Evolutionary conservation across 768 basidiomycete species (phyloP).

Genomic region (Rubroboletus pulcherrimus): DNA sequence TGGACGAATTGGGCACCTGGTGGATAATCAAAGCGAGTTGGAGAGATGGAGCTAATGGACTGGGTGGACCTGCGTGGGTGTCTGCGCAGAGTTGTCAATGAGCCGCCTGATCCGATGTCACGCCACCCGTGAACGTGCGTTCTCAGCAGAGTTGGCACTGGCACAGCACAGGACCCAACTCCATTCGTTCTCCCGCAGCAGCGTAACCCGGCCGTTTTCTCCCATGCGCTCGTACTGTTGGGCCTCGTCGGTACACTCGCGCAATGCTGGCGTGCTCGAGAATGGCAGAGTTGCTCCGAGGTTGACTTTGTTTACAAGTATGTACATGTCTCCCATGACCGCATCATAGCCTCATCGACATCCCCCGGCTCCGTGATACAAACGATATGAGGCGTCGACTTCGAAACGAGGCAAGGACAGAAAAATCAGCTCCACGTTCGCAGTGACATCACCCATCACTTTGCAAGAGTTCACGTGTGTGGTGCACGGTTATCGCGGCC

Average conservation of each 20-base stretch:
- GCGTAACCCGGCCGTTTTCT: neutral
- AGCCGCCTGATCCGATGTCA: slow-evolving; percentile 6
- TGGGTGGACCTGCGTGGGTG: too few relatives aligned
- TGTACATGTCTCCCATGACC: neutral
- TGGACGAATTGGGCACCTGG: slow-evolving; percentile 1
- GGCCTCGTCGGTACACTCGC: too few relatives aligned
- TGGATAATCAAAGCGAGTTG: neutral
- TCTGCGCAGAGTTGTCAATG: too few relatives aligned
- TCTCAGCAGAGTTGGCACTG: slow-evolving; percentile 2
- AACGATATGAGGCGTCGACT: neutral
- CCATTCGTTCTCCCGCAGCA: slow-evolving; percentile 16
- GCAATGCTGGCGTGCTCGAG: neutral
- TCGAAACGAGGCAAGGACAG: neutral
- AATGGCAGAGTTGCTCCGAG: neutral
- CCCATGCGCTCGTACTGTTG: too few relatives aligned
- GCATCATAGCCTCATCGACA: too few relatives aligned
- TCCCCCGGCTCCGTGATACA: neutral
- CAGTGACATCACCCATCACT: neutral
- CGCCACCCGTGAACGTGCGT: slow-evolving; percentile 24
- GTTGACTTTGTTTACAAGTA: too few relatives aligned
- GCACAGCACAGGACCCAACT: slow-evolving; percentile 15
- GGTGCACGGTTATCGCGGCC: neutral
- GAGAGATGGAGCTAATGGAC: neutral
- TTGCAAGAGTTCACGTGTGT: neutral
- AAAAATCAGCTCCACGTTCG: neutral